Evolutionary conservation across 2,329 filamentous ascomycete species (phyloP).

Genomic region (Paracorniculantispora psalliotae): DNA sequence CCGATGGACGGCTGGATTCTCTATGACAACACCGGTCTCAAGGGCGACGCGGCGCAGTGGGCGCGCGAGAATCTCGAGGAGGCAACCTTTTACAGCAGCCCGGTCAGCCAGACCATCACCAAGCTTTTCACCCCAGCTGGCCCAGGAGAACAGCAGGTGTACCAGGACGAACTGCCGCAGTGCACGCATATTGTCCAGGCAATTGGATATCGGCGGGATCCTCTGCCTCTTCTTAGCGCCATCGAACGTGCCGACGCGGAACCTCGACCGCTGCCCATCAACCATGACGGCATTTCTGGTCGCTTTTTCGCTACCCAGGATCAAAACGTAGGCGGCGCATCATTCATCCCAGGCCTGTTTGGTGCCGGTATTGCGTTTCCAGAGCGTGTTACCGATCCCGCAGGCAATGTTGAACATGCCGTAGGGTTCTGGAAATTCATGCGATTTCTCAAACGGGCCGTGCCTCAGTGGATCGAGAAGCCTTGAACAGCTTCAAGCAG

Average conservation of each 20-base stretch:
- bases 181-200: constrained; percentile 54
- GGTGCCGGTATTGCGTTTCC: constrained; percentile 62
- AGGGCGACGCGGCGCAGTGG: constrained; percentile 56
- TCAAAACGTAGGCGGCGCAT: constrained; percentile 18
- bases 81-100: constrained; percentile 37
- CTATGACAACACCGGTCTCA: constrained; percentile 61
- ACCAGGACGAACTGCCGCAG: constrained; percentile 39
- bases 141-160: constrained; percentile 37
- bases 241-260: constrained; percentile 30
- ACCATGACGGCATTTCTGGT: constrained; percentile 29
- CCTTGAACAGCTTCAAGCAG: background rate
- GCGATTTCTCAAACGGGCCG: constrained; percentile 53
- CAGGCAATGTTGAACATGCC: constrained; percentile 56
- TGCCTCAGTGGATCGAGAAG: constrained; percentile 41
- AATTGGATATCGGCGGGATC: constrained; percentile 50
- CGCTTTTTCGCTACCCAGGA: constrained; percentile 23
- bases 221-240: constrained; percentile 40
- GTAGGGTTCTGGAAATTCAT: constrained; percentile 64
- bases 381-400: constrained; percentile 54
- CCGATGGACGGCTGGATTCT: constrained; percentile 60
- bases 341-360: constrained; percentile 46
- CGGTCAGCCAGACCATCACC: constrained; percentile 41
- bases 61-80: constrained; percentile 55
- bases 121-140: constrained; percentile 40
- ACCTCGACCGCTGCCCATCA: constrained; percentile 39